Base-by-base conservation (phyloP, 805 yeast genomes). In the Blastobotrys mokoenaii region DNA sequence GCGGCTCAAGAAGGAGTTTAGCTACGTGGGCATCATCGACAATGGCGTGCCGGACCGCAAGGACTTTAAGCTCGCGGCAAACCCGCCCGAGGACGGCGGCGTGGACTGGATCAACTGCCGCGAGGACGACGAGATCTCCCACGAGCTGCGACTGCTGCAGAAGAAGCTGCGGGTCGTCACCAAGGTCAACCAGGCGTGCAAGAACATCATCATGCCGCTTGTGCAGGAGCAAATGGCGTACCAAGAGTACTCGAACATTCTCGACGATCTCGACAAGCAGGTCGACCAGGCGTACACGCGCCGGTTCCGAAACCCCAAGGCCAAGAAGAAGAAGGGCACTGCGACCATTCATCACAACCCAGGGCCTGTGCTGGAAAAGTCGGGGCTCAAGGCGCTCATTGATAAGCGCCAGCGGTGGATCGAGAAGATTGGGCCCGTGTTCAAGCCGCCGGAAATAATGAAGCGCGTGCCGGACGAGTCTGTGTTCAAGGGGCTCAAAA, bases 231-330 rank as follows among this genome's bases (percentile, higher is more conserved):
- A 85, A 55, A 71, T 93, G 56, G 96, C 97, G 22, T 93, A 89
- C 79, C 96, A 90, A 61, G 98, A 93, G 62, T 93, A 86, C 62
- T 71, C 81, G 47, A 83, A 90, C 10, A 89, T 93, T 44, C 65
- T 88, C 48, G 97, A 93, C 46, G 97, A 93, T 60, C 70, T 93
- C 53, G 97, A 93, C 62, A 93, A 90, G 62, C 99, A 93, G 65
- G 89, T 93, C 32, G 98, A 93, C 61, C 97, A 86, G 62, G 89
- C 95, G 16, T 93, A 89, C 60, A 67, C 84, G 51, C 84, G 88
- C 62, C 71, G 97, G 48, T 74, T 84, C 46, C 79, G 88, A 55
- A 80, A 87, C 46, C 83, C 74, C 57, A 78, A 76, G 59, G 70
- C 76, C 53, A 79, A 79, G 65, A 81, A 80, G 65, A 68, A 69